Evolutionary conservation across 176 grass and related monocot species (phyloP).

Genomic region (Oryza coarctata): DNA sequence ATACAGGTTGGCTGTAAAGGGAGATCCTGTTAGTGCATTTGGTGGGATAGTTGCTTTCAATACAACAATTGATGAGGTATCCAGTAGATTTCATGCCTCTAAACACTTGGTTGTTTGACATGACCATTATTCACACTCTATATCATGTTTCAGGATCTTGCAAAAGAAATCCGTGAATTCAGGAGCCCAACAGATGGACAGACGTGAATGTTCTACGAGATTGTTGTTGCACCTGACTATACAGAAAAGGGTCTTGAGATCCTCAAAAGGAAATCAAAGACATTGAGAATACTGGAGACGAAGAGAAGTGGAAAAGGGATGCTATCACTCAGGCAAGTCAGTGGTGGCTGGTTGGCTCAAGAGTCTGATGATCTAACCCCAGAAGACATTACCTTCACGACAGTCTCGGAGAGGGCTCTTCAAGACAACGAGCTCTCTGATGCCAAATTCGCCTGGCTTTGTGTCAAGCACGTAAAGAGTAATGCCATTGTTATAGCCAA

Average conservation of each 20-base stretch:
- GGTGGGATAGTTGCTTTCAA: conserved; percentile 95
- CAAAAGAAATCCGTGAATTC: conserved; percentile 87
- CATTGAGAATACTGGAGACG: conserved; percentile 79
- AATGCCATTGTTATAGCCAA: conserved; percentile 96
- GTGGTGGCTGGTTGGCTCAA: conserved; percentile 78
- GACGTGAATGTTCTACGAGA: conserved; percentile 93
- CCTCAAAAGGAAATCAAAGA: conserved; percentile 87
- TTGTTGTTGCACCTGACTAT: conserved; percentile 77
- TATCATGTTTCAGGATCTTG: conserved; percentile 55
- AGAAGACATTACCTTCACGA: conserved; percentile 63
- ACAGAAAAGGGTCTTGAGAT: conserved; percentile 79
- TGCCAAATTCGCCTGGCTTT: conserved; percentile 87
- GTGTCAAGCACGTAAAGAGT: conserved; percentile 97
- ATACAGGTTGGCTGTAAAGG: conserved; percentile 86
- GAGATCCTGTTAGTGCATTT: conserved; percentile 89
- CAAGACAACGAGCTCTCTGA: conserved; percentile 51
- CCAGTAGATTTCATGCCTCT: background rate
- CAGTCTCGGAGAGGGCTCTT: conserved; percentile 41
- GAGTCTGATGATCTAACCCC: conserved; percentile 73
- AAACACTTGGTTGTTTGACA: background rate
- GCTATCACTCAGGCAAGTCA: conserved; percentile 77
- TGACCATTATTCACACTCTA: background rate
- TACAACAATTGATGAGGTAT: conserved; percentile 46
- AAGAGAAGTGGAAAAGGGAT: conserved; percentile 66
- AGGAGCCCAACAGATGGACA: conserved; percentile 69